Evolutionary conservation across 2,329 filamentous ascomycete species (phyloP).

Genomic region (Camillea tinctor): DNA sequence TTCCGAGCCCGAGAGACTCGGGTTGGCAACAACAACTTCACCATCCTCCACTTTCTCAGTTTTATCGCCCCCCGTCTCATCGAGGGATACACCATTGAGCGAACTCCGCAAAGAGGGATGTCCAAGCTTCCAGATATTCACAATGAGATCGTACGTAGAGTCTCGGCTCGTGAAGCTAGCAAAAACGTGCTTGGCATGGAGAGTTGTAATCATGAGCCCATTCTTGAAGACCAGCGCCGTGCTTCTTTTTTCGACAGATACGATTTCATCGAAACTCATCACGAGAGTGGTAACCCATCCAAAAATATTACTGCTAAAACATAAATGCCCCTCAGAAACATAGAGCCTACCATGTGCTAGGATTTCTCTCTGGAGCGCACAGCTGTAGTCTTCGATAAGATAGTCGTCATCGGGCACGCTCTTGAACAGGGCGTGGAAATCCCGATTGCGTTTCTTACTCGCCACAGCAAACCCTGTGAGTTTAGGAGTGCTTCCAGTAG

Average conservation of each 20-base stretch:
- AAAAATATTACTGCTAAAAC: conserved; percentile 98
- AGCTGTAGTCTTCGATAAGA: conserved; percentile 97
- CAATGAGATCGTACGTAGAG: conserved; percentile 93
- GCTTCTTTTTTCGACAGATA: conserved; percentile 94
- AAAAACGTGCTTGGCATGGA: conserved; percentile 94
- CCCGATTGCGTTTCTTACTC: conserved; percentile 91
- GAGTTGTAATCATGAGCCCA: conserved; percentile 91
- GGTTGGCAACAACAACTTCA: conserved; percentile 43
- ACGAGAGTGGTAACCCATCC: conserved; percentile 97
- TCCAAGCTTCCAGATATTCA: conserved; percentile 97
- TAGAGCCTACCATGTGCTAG: conserved; percentile 91
- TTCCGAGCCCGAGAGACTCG: conserved; percentile 57
- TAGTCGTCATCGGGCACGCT: conserved; percentile 98
- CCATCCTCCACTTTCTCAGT: conserved; percentile 74
- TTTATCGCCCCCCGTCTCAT: conserved; percentile 82
- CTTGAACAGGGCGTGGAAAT: conserved; percentile 91
- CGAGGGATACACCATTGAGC: conserved; percentile 80
- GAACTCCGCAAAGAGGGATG: conserved; percentile 91
- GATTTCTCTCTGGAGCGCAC: conserved; percentile 92
- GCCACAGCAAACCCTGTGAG: conserved; percentile 94
- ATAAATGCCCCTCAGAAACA: conserved; percentile 94
- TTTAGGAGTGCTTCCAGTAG: conserved; percentile 63
- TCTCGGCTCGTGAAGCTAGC: conserved; percentile 93
- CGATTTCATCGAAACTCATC: conserved; percentile 97
- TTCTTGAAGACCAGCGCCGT: conserved; percentile 96